These are phyloP conservation scores for Heliosperma pusillum DNA, from an alignment of 148 eudicot genomes.

Conservation along the genomic window DNA sequence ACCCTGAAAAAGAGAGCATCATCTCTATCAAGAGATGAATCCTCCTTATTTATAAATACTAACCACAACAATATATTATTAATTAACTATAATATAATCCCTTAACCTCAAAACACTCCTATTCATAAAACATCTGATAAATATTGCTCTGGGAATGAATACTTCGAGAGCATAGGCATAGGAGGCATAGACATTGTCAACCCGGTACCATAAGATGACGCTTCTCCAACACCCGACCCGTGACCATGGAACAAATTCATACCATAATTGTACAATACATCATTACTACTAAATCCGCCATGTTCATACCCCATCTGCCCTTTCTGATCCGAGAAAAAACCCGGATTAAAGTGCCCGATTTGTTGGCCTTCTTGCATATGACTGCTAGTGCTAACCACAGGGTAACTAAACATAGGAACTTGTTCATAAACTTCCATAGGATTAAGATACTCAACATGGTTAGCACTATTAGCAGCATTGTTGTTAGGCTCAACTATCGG, in stretches of 20 bases:
- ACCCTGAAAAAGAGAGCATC: not conserved
- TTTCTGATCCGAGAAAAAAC: slow-evolving; percentile 4
- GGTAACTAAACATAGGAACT: slow-evolving; percentile 7
- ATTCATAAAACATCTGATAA: slow-evolving; percentile 11
- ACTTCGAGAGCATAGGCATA: slow-evolving; percentile 6
- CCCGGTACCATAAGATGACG: slow-evolving; percentile 1
- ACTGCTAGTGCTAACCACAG: not conserved
- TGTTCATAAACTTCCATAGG: slow-evolving; percentile 12
- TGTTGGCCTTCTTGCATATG: slow-evolving; percentile 6
- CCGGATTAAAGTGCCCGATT: slow-evolving; percentile 14
- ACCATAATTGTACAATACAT: slow-evolving; percentile 23
- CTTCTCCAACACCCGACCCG: not conserved
- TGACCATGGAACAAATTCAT: slow-evolving; percentile 22
- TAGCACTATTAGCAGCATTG: not conserved
- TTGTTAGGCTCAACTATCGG: not conserved
- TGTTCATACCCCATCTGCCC: not conserved
- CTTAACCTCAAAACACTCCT: not conserved
- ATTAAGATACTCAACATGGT: slow-evolving; percentile 2
- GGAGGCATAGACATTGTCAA: slow-evolving; percentile 23
- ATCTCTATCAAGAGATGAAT: not conserved
- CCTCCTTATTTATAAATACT: not conserved
- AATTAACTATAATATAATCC: not conserved
- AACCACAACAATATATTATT: too few species aligned
- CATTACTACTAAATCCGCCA: slow-evolving; percentile 8
- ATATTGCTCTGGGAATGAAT: not conserved